Percentiles rank a stretch among this genome's conserved stretches.
Conservation (phyloP, 768 basidiomycete species). For the Podaxis sp. region DNA sequence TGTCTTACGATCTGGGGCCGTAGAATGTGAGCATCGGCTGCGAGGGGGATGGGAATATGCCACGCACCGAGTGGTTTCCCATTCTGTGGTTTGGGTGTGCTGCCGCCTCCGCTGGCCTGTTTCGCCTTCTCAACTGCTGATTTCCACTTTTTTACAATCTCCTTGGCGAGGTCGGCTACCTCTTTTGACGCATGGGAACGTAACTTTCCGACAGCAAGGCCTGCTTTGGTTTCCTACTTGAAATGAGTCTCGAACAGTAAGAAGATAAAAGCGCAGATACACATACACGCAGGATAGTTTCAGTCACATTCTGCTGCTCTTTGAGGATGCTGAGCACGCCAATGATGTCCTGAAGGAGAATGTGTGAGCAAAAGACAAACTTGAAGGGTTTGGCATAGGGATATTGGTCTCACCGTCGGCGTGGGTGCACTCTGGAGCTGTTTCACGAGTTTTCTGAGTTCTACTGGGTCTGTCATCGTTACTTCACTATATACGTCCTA, state of each 20-base stretch:
- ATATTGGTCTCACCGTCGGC: constrained; percentile 46
- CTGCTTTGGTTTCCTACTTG: constrained; percentile 83
- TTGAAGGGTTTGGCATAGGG: constrained; percentile 33
- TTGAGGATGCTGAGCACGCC: constrained; percentile 58
- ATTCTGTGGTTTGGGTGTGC: constrained; percentile 15
- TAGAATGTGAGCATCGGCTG: background rate
- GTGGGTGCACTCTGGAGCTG: constrained; percentile 62
- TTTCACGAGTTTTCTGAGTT: constrained; percentile 80
- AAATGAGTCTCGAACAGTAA: constrained; percentile 10
- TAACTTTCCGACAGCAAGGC: constrained; percentile 89
- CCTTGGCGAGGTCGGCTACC: constrained; percentile 81
- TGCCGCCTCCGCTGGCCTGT: constrained; percentile 7
- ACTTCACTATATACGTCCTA: constrained; percentile 8
- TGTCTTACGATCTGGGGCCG: constrained; percentile 21
- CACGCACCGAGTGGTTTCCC: constrained; percentile 25
- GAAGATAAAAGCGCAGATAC: constrained; percentile 24
- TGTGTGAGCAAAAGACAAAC: constrained; percentile 24
- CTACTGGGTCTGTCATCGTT: constrained; percentile 31
- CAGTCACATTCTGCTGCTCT: constrained; percentile 63
- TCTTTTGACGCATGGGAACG: constrained; percentile 67
- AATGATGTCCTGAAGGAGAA: constrained; percentile 52
- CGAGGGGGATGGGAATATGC: background rate
- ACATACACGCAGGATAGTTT: constrained; percentile 71
- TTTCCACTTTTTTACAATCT: constrained; percentile 92
- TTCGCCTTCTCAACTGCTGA: constrained; percentile 70